Evolutionary conservation across 2,329 filamentous ascomycete genomes (phyloP).

Genomic region (Orbilia brochopaga): DNA sequence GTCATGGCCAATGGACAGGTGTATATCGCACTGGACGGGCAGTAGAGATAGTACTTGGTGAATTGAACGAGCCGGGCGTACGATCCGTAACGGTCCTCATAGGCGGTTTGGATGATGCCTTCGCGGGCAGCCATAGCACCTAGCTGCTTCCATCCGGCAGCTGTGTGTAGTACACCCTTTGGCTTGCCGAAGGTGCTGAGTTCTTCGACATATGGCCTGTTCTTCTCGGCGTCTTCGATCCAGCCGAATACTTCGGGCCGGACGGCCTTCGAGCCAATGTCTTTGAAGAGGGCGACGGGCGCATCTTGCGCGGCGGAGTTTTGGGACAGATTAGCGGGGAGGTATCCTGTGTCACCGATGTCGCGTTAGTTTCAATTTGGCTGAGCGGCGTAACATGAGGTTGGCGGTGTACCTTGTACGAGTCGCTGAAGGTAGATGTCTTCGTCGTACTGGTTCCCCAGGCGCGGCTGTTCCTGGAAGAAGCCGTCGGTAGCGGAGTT

Average conservation of each 20-base stretch:
- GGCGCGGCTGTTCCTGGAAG: slow-evolving; percentile 64
- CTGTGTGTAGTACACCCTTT: slow-evolving; percentile 67
- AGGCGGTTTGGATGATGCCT: slow-evolving; percentile 63
- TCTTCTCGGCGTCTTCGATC: slow-evolving; percentile 69
- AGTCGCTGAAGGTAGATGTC: slow-evolving; percentile 64
- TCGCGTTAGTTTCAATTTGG: not conserved
- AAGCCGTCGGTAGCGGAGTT: slow-evolving; percentile 62
- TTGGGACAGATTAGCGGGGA: slow-evolving; percentile 31
- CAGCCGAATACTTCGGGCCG: slow-evolving; percentile 65
- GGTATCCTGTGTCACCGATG: slow-evolving; percentile 15
- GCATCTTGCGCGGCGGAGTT: slow-evolving; percentile 11
- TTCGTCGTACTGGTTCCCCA: slow-evolving; percentile 66
- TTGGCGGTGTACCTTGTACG: slow-evolving; percentile 61
- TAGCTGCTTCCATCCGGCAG: slow-evolving; percentile 70
- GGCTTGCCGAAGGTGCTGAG: slow-evolving; percentile 69
- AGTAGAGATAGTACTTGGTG: slow-evolving; percentile 66
- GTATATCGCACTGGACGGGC: slow-evolving; percentile 66
- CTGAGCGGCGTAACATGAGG: not conserved
- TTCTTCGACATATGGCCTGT: slow-evolving; percentile 68
- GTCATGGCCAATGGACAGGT: slow-evolving; percentile 71
- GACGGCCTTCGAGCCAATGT: slow-evolving; percentile 59
- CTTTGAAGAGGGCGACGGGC: slow-evolving; percentile 27
- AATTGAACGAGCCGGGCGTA: slow-evolving; percentile 68
- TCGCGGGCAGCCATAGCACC: slow-evolving; percentile 67
- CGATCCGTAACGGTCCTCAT: slow-evolving; percentile 63